phyloP scores from a whole-genome alignment of 148 eudicot genomes.

The Dianthus caryophyllus region DNA sequence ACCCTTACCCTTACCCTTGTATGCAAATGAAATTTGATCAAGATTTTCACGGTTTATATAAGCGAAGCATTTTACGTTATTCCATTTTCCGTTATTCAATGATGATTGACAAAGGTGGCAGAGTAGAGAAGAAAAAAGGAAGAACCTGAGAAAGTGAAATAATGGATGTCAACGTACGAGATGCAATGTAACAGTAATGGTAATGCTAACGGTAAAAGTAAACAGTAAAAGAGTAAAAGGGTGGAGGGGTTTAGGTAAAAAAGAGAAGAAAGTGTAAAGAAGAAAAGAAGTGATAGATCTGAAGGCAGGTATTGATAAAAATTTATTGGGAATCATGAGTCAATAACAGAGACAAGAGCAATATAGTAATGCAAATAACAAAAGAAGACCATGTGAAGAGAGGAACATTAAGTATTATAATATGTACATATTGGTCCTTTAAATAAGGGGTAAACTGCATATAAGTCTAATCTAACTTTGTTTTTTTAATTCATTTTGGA shows the following conservation, averaged over 20 bases:
- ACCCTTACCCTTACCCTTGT: too few relatives aligned
- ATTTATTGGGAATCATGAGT: conserved; percentile 32
- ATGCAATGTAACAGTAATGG: too few relatives aligned
- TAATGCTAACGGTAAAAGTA: too few relatives aligned
- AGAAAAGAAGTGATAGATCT: conserved; percentile 19
- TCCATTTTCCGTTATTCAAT: too few relatives aligned
- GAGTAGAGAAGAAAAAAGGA: too few relatives aligned
- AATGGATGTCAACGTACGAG: too few relatives aligned
- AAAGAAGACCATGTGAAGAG: neutral
- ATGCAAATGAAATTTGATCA: too few relatives aligned
- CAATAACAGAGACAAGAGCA: conserved; percentile 16
- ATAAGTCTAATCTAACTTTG: conserved; percentile 24
- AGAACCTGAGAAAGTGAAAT: too few relatives aligned
- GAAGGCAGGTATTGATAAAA: conserved; percentile 22
- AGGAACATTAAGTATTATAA: neutral
- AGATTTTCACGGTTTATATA: too few relatives aligned
- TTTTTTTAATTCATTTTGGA: neutral
- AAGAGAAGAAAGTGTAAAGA: neutral
- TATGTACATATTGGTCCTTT: neutral
- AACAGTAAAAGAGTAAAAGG: neutral
- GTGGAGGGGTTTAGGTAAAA: neutral
- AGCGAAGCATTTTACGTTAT: too few relatives aligned
- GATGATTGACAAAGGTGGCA: too few relatives aligned
- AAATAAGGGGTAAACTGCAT: neutral
- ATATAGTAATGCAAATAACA: neutral